Evolutionary conservation across 169 alveolate species (phyloP), one percentile per base, ranked within the genome.

Genomic region (Plasmodium chabaudi): DNA sequence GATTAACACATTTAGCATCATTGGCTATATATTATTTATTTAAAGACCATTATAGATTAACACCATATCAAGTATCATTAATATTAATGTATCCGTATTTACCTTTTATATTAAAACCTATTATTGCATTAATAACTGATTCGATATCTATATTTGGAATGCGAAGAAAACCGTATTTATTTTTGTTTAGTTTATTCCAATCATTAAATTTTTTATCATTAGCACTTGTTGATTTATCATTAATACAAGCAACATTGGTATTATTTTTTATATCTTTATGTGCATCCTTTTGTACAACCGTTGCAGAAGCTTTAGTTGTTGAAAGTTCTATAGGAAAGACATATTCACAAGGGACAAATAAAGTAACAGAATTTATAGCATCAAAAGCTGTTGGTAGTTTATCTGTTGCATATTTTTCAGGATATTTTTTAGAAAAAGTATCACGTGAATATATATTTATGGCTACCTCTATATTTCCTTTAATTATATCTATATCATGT

Each of bases 371-470:
- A 64, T 97, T 96, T 74, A 94, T 97, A 88, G 97, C 98, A 23
- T 89, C 97, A 23, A 96, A 96, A 77, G 97, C 98, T 21, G 67
- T 95, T 27, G 99, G 99, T 0, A 93, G 97, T 15, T 72, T 98
- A 49, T 59, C 96, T 47, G 98, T 97, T 53, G 98, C 99, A 12
- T 98, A 98, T 92, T 94, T 96, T 68, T 97, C 99, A 72, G 99
- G 99, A 0, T 94, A 95, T 60, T 82, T 97, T 64, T 77, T 97
- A 12, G 98, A 97, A 72, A 84, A 68, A n/a, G 90, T 95, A 69
- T 84, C 96, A 19, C 96, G 97, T 93, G 95, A 93, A 71, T 87
- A 92, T 68, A 93, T 96, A 17, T 96, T 96, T 91, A 77, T 95
- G 64, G 96, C 96, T 3, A 97, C 99, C 4, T 94, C 98, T 0